Percentiles rank a stretch among this genome's conserved stretches.
phyloP scores from a whole-genome alignment of 257 asterid species.

The Voacanga thouarsii region DNA sequence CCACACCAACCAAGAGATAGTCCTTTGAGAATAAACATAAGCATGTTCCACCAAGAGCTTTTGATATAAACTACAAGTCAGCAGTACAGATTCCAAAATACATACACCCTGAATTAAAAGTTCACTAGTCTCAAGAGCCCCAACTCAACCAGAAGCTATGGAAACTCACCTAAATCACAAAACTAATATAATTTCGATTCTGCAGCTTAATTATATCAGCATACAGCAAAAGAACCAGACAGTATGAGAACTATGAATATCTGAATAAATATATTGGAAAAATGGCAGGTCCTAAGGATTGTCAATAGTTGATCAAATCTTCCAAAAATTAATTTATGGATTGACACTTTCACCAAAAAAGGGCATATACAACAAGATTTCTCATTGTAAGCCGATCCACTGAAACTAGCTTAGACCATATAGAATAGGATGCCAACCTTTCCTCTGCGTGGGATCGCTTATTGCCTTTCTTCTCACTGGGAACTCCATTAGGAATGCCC shows the following conservation, averaged over 20 bases:
- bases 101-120: background rate
- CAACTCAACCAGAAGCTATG: background rate
- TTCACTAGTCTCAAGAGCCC: background rate
- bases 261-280: background rate
- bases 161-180: background rate
- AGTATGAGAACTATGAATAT: background rate
- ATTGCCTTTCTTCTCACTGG: conserved; percentile 77
- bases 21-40: background rate
- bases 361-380: background rate
- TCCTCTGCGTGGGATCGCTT: conserved; percentile 74
- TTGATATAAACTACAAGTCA: background rate
- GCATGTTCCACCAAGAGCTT: background rate
- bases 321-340: background rate
- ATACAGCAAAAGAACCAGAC: no score
- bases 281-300: background rate
- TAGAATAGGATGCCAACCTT: conserved; percentile 47
- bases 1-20: background rate
- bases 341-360: background rate
- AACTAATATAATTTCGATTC: background rate
- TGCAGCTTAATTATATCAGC: background rate
- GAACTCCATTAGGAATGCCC: conserved; percentile 72
- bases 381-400: background rate
- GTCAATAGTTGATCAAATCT: background rate
- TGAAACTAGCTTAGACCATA: background rate
- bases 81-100: background rate